Percentiles rank a stretch among this genome's conserved stretches.
These are phyloP conservation scores for Fusarium stilboides DNA, from an alignment of 2,329 filamentous ascomycete genomes.

Conservation along the genomic window DNA sequence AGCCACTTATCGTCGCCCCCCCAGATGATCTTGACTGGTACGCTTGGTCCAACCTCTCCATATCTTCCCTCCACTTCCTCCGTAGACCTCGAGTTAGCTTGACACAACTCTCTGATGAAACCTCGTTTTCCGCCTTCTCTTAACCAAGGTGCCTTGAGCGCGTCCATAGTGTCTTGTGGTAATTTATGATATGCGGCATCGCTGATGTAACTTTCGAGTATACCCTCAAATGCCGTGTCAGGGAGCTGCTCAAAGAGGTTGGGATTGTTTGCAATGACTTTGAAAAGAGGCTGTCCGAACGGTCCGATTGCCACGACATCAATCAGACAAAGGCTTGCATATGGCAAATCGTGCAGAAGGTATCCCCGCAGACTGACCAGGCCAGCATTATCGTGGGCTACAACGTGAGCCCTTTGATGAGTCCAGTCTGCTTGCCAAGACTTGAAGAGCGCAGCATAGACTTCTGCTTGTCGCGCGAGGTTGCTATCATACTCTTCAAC, in stretches of 20 bases:
- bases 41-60: slow-evolving; percentile 52
- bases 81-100: slow-evolving; percentile 46
- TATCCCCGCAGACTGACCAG: slow-evolving; percentile 58
- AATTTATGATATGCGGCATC: slow-evolving; percentile 55
- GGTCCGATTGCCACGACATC: slow-evolving; percentile 61
- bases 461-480: slow-evolving; percentile 57
- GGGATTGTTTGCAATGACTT: slow-evolving; percentile 55
- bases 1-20: slow-evolving; percentile 62
- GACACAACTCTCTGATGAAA: slow-evolving; percentile 59
- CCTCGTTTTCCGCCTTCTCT: slow-evolving; percentile 49
- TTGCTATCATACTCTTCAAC: slow-evolving; percentile 52
- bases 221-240: slow-evolving; percentile 54
- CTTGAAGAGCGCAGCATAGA: slow-evolving; percentile 56
- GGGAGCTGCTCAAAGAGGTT: slow-evolving; percentile 55
- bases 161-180: slow-evolving; percentile 52
- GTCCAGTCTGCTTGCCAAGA: slow-evolving; percentile 52
- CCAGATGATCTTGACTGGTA: slow-evolving; percentile 62
- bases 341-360: slow-evolving; percentile 56
- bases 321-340: slow-evolving; percentile 58
- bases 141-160: slow-evolving; percentile 57
- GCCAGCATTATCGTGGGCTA: slow-evolving; percentile 63
- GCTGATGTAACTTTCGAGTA: slow-evolving; percentile 58
- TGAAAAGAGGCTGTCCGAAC: slow-evolving; percentile 61
- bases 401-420: slow-evolving; percentile 53
- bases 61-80: slow-evolving; percentile 57